Conservation (phyloP, 148 eudicot species). For the Linanthus parryae region DNA sequence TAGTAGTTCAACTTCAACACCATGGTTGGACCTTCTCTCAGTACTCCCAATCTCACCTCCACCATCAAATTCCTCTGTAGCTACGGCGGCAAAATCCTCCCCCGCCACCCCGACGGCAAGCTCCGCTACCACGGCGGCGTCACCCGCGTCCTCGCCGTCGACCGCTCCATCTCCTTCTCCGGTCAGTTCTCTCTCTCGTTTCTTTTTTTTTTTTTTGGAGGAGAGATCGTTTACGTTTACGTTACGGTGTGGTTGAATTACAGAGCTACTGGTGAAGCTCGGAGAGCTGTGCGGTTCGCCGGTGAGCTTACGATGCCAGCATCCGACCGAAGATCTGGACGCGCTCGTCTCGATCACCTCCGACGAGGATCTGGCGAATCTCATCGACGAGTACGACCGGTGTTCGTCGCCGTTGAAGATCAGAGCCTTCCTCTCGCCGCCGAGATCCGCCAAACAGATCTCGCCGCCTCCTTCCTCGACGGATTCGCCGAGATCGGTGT, state of each 20-base stretch:
- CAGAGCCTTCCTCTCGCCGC: conserved; percentile 57
- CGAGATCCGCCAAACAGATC: conserved; percentile 15
- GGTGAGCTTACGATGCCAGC: conserved; percentile 52
- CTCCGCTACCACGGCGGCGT: conserved; percentile 90
- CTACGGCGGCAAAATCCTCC: conserved; percentile 83
- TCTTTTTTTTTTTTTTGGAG: too few relatives aligned
- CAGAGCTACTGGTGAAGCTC: conserved; percentile 60
- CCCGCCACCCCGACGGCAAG: conserved; percentile 69
- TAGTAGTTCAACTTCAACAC: too few relatives aligned
- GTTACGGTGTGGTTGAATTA: too few relatives aligned
- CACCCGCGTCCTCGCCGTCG: conserved; percentile 71
- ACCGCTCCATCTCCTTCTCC: conserved; percentile 50
- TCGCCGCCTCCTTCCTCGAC: conserved; percentile 35
- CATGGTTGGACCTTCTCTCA: too few relatives aligned
- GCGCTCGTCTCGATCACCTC: conserved; percentile 63
- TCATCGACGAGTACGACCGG: conserved; percentile 70
- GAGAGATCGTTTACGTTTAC: too few relatives aligned
- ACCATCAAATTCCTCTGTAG: conserved; percentile 70
- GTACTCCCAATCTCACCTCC: too few relatives aligned
- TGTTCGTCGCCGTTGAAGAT: conserved; percentile 38
- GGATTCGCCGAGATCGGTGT: conserved; percentile 37
- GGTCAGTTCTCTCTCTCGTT: too few relatives aligned
- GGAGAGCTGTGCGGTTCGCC: conserved; percentile 45
- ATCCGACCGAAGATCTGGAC: conserved; percentile 79
- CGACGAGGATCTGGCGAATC: conserved; percentile 62